A percentile compares a stretch with the other conserved stretches of the same genome.
Conservation (phyloP, 106 monocot genomes). For the Dendrobium catenatum region DNA sequence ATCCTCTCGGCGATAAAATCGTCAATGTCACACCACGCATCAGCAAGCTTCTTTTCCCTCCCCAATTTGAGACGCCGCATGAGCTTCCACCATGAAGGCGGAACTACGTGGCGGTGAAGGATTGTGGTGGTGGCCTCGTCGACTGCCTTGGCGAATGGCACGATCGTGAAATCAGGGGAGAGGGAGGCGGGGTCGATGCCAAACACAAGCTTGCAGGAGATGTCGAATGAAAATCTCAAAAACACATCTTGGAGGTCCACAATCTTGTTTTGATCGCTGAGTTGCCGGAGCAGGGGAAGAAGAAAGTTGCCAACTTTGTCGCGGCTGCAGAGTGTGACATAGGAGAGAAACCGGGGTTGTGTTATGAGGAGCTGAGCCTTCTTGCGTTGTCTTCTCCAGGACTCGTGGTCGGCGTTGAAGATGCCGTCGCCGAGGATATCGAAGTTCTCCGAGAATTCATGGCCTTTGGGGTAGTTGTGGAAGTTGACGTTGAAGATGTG, state of each 20-base stretch:
- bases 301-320: constrained; percentile 33
- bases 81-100: constrained; percentile 39
- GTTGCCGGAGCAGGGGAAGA: constrained; percentile 19
- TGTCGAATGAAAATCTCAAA: constrained; percentile 38
- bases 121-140: constrained; percentile 23
- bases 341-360: constrained; percentile 15
- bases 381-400: constrained; percentile 29
- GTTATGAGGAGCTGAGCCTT: constrained; percentile 25
- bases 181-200: constrained; percentile 36
- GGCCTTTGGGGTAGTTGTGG: constrained; percentile 44
- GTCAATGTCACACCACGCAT: constrained; percentile 27
- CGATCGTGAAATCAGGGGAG: constrained; percentile 14
- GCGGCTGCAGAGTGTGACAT: constrained; percentile 7
- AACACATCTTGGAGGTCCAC: constrained; percentile 42
- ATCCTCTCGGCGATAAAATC: constrained; percentile 27
- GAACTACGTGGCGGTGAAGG: constrained; percentile 27
- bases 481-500: constrained; percentile 47
- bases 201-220: constrained; percentile 18
- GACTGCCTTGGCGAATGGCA: constrained; percentile 29
- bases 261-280: not conserved
- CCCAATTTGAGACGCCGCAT: constrained; percentile 23
- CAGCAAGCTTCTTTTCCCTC: constrained; percentile 21
- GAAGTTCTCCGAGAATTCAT: constrained; percentile 36
- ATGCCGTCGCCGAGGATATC: constrained; percentile 43
- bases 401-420: constrained; percentile 34